A percentile compares a stretch with the other conserved stretches of the same genome.
Conservation (phyloP, 495 filamentous ascomycete species). For the Podospora pseudoanserina region DNA sequence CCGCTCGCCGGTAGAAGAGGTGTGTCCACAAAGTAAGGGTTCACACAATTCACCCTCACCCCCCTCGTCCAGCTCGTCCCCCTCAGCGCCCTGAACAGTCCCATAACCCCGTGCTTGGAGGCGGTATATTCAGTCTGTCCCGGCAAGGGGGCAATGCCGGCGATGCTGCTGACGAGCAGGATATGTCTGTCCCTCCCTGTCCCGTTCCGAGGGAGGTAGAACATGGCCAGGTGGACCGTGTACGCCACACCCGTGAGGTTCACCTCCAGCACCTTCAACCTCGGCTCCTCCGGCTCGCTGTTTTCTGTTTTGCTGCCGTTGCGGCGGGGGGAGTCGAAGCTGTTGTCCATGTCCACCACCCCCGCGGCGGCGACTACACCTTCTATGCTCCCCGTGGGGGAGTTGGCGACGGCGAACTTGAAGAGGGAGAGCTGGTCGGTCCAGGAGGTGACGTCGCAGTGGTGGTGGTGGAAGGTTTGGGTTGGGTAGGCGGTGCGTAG, state of each 20-base stretch:
- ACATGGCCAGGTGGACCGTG: conserved; percentile 61
- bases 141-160: conserved; percentile 45
- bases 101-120: conserved; percentile 63
- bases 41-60: conserved; percentile 58
- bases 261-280: conserved; percentile 53
- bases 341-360: conserved; percentile 43
- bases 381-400: conserved; percentile 56
- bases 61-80: conserved; percentile 43
- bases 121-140: conserved; percentile 52
- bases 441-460: conserved; percentile 55
- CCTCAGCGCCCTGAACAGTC: conserved; percentile 57
- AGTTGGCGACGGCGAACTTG: conserved; percentile 46
- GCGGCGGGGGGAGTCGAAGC: conserved; percentile 19
- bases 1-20: conserved; percentile 45
- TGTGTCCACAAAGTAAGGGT: conserved; percentile 67
- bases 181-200: conserved; percentile 44
- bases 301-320: conserved; percentile 35
- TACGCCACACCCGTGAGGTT: conserved; percentile 63
- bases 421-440: conserved; percentile 60
- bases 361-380: conserved; percentile 67
- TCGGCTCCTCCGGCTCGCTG: conserved; percentile 32
- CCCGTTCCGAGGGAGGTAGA: conserved; percentile 48
- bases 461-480: conserved; percentile 43
- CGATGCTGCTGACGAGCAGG: conserved; percentile 55
- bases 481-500: conserved; percentile 33